Base-by-base conservation (phyloP, 805 yeast species). In the Blastobotrys attinorum region DNA sequence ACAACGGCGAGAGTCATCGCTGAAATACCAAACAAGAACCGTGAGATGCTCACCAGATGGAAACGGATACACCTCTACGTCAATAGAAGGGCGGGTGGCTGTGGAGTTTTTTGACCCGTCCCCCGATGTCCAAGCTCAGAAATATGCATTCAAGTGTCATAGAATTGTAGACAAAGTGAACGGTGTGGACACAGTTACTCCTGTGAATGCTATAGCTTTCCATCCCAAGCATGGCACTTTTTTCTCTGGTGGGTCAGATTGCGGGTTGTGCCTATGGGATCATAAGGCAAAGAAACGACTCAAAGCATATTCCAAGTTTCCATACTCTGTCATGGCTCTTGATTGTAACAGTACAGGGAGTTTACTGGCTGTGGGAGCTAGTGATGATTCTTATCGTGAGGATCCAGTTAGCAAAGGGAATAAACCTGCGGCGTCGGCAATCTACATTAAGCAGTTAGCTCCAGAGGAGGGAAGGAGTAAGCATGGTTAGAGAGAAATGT, bases 121-220 rank as follows among this genome's bases (percentile, higher is more conserved):
- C 2, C 67, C 70, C 1, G 63, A 63, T 36, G 55, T 56, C 3
- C 72, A 64, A 41, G 51, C 60, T 1, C 63, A 67, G 45, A 73
- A 77, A 44, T 88, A 80, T 59, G 90, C 95, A 0, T 87, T 87
- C 68, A 78, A 86, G 55, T 81, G 95, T 48, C 96, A 87, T 60
- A 63, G 95, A 25, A 48, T 47, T 5, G 40, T 27, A 18, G 37
- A 50, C 20, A 51, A 45, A 11, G 36, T 36, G 3, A 29, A 37
- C n/a, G 75, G 69, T 35, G 64, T 66, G 6, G 84, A 77, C 46
- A 60, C 72, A 31, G 81, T 74, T 10, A 67, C 64, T 39, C 77
- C 81, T 1, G 76, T 76, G 5, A 75, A 76, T 41, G 64, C 72
- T 2, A 53, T 76, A 2, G 65, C 63, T 3, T 72, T 75, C 47